phyloP scores from a whole-genome alignment of 1,284 basidiomycete species.

The Puccinia novopanici region DNA sequence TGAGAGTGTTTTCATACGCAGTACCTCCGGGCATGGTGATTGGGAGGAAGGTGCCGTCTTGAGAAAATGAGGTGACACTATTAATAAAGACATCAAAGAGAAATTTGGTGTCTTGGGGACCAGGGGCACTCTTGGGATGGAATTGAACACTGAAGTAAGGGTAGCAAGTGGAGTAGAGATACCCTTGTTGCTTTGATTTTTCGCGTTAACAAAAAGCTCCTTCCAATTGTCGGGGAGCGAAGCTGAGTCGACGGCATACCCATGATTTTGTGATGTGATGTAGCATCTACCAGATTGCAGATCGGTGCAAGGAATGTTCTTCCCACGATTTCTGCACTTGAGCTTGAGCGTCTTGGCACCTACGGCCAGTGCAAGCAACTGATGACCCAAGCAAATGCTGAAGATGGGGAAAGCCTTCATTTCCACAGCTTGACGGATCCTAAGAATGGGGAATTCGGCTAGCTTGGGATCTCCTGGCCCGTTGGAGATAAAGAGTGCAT shows the following conservation, averaged over 20 bases:
- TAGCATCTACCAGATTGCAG: conserved; percentile 92
- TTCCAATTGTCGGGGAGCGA: conserved; percentile 84
- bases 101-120: conserved; percentile 97
- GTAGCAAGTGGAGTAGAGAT: conserved; percentile 75
- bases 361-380: conserved; percentile 89
- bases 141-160: conserved; percentile 99
- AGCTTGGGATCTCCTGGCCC: conserved; percentile 95
- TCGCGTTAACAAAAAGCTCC: conserved; percentile 93
- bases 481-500: conserved; percentile 96
- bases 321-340: conserved; percentile 99
- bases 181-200: conserved; percentile 96
- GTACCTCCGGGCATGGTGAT: conserved; percentile 84
- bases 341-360: conserved; percentile 95
- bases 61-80: conserved; percentile 75
- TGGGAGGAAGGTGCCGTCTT: conserved; percentile 62
- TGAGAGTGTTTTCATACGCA: conserved; percentile 77
- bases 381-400: conserved; percentile 98
- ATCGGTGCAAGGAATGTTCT: conserved; percentile 97
- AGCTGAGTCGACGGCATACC: conserved; percentile 85
- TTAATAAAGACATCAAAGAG: conserved; percentile 96
- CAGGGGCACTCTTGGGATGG: conserved; percentile 98
- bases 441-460: conserved; percentile 71
- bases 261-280: conserved; percentile 99
- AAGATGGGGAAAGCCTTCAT: conserved; percentile 83
- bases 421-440: conserved; percentile 73